Base-by-base conservation (phyloP, 805 yeast species). In the Yarrowia osloensis region DNA sequence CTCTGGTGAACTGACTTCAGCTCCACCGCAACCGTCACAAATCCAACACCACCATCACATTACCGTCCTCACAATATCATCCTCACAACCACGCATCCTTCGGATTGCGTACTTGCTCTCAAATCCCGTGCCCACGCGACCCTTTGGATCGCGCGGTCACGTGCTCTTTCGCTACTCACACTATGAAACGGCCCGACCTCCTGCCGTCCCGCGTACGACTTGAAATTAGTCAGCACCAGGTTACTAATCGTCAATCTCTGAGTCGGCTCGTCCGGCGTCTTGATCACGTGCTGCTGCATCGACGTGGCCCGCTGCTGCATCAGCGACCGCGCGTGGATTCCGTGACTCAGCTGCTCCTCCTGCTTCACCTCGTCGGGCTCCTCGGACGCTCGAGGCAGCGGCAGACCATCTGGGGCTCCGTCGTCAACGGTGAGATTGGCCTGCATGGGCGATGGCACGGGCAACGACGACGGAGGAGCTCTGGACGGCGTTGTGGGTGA, bases 201-300 rank as follows among this genome's bases (percentile, higher is more conserved):
- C 78, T 95, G 98, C 19, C 83, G 80, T 0, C 99, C 99, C 0
- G 98, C 98, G 75, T 95, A 95, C 0, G 98, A 92, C 75, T 95
- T 95, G 84, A 95, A 95, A 75, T 95, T 89, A 1, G 88, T 87
- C 47, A 96, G 81, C 0, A 88, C 88, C 29, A 95, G 77, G 71
- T 86, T 85, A 52, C 86, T 80, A 52, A 95, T 93, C 7, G 91
- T 95, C 28, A 95, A 77, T 57, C 99, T 80, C 62, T 68, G 70
- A 28, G 65, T 63, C 11, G 74, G 72, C n/a, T 57, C 66, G 9
- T 57, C 49, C 9, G 63, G 63, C 21, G 26, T 21, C 63, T 57
- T 57, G 21, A 57, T 57, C 4, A 40, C 63, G 7, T 57, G 40
- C 49, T 57, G 63, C 49, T 57, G 63, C 63, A 57, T 57, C 19